Evolutionary conservation across 345 rosid genomes (phyloP).

Genomic region (Citrus reticulata): DNA sequence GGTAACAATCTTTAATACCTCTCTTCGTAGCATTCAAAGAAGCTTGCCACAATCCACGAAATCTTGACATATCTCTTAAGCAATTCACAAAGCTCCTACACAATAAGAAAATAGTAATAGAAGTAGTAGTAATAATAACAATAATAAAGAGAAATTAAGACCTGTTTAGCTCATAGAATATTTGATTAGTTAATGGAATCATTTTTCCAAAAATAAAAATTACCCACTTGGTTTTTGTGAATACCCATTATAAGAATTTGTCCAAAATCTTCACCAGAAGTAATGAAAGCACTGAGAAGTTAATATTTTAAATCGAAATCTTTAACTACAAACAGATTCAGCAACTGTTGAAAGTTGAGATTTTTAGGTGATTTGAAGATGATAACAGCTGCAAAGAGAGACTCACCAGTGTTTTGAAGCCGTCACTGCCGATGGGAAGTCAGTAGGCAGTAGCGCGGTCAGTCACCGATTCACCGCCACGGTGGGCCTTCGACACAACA

Average conservation of each 20-base stretch:
- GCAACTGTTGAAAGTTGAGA: background rate
- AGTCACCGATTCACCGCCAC: background rate
- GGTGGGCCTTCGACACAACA: background rate
- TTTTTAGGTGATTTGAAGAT: background rate
- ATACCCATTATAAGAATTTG: background rate
- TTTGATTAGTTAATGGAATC: background rate
- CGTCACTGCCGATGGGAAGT: background rate
- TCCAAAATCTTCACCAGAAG: background rate
- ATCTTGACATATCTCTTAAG: constrained; percentile 54
- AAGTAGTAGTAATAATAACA: too few species aligned
- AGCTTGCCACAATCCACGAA: constrained; percentile 71
- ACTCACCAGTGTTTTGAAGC: background rate
- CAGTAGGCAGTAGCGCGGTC: background rate
- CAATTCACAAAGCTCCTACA: background rate
- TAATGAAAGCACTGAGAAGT: background rate
- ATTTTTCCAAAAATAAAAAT: background rate
- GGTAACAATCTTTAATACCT: constrained; percentile 31
- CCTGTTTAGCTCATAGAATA: background rate
- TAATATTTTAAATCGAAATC: background rate
- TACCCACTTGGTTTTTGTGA: background rate
- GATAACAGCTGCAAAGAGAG: background rate
- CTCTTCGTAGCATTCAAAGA: constrained; percentile 81
- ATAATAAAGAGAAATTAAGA: background rate
- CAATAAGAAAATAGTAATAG: background rate
- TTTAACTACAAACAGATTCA: background rate